phyloP scores from a whole-genome alignment of 768 basidiomycete genomes.

The Baorangia bicolor region DNA sequence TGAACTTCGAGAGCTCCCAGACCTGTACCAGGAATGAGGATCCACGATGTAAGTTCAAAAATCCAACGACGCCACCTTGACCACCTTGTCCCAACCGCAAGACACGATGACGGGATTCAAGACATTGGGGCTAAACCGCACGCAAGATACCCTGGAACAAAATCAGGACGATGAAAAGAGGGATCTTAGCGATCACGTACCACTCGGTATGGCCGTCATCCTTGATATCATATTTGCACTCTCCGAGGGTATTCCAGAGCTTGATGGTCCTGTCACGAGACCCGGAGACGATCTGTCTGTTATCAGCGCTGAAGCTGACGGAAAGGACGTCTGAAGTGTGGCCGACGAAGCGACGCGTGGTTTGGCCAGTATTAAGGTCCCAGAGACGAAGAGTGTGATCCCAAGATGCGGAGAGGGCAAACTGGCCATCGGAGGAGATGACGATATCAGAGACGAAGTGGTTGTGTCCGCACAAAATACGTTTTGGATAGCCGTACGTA shows the following conservation, averaged over 20 bases:
- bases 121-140: conserved; percentile 98
- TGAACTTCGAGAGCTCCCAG: conserved; percentile 99
- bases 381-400: conserved; percentile 99
- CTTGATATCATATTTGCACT: conserved; percentile 99
- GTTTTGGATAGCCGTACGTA: conserved; percentile 94
- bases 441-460: conserved; percentile 99
- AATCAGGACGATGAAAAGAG: neutral
- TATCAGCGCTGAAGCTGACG: conserved; percentile 99
- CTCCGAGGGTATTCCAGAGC: conserved; percentile 99
- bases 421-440: conserved; percentile 99
- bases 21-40: conserved; percentile 61
- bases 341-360: conserved; percentile 96
- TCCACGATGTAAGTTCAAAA: neutral
- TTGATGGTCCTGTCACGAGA: conserved; percentile 97
- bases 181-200: conserved; percentile 33
- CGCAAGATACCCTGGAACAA: conserved; percentile 86
- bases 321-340: conserved; percentile 98
- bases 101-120: conserved; percentile 98
- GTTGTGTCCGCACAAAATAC: conserved; percentile 97
- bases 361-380: conserved; percentile 97
- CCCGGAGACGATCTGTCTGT: conserved; percentile 98
- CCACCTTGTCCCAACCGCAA: conserved; percentile 99
- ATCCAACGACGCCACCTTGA: conserved; percentile 70
- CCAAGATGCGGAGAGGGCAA: conserved; percentile 98
- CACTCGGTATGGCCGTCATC: conserved; percentile 98